A percentile compares a stretch with the other conserved stretches of the same genome.
These are phyloP conservation scores for Hirsutella minnesotensis DNA, from an alignment of 2,329 filamentous ascomycete genomes.

Conservation along the genomic window DNA sequence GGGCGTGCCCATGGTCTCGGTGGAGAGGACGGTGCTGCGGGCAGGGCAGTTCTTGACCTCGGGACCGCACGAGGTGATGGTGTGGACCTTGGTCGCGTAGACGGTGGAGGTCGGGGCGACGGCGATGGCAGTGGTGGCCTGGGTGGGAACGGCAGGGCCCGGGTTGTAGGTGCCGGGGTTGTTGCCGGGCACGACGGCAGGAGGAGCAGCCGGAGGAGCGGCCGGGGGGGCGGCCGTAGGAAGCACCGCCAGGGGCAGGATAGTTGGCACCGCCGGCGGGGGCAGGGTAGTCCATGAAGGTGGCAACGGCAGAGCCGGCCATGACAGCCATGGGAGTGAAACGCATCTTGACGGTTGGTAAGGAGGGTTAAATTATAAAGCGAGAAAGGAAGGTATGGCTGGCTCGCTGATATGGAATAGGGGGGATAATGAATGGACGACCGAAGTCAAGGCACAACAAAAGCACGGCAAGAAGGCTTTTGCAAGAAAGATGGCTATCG, in stretches of 20 bases:
- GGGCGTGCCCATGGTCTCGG: conserved; percentile 24
- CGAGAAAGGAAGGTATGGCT: conserved; percentile 19
- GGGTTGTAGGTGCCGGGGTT: no score
- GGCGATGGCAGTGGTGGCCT: conserved; percentile 29
- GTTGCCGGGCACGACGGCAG: no score
- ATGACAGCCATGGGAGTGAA: conserved; percentile 40
- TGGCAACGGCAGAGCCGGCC: conserved; percentile 21
- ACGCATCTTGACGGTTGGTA: conserved; percentile 45
- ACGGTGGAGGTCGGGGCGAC: conserved; percentile 38
- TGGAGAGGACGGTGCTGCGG: conserved; percentile 22
- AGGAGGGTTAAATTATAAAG: conserved; percentile 16
- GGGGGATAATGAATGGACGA: conserved; percentile 42
- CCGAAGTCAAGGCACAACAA: conserved; percentile 32
- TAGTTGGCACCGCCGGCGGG: neutral
- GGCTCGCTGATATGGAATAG: conserved; percentile 11
- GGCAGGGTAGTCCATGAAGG: conserved; percentile 22
- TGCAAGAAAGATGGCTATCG: conserved; percentile 25
- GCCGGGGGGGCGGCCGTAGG: no score
- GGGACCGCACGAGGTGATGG: conserved; percentile 49
- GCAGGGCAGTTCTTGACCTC: conserved; percentile 51
- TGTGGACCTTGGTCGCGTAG: conserved; percentile 47
- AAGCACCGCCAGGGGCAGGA: no score
- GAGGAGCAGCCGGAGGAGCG: no score
- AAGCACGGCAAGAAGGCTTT: conserved; percentile 16
- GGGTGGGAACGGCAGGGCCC: conserved; percentile 37